phyloP scores from a whole-genome alignment of 78 protist genomes.

The Planoprotostelium fungivorum region DNA sequence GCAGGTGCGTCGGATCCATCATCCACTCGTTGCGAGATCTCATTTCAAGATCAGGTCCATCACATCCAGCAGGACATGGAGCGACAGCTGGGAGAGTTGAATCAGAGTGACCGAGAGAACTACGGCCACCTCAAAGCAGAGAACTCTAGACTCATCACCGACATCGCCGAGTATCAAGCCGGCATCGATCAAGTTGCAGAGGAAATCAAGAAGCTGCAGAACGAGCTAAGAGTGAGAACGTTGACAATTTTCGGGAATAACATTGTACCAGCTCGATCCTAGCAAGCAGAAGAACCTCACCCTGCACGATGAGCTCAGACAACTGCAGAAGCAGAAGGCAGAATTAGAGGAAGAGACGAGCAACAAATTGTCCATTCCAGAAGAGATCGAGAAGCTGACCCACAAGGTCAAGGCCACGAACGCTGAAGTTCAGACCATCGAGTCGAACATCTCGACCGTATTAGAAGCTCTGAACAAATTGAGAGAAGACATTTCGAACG shows the following conservation, averaged over 20 bases:
- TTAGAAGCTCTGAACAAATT: not conserved
- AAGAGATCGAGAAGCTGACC: not conserved
- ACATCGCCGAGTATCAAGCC: not conserved
- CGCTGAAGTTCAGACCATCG: not conserved
- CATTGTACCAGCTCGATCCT: not conserved
- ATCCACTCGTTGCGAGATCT: not conserved
- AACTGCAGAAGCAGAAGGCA: not conserved
- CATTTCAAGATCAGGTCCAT: not conserved
- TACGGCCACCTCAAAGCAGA: not conserved
- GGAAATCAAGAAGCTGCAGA: not conserved
- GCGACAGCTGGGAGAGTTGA: not conserved
- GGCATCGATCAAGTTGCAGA: not conserved
- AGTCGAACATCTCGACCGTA: not conserved
- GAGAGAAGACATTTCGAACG: not conserved
- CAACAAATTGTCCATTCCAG: not conserved
- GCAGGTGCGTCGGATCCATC: not conserved
- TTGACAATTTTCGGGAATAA: not conserved
- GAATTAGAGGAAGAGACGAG: not conserved
- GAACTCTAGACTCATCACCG: not conserved
- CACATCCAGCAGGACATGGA: not conserved
- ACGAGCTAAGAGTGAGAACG: not conserved
- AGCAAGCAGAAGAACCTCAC: not conserved
- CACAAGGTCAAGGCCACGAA: not conserved
- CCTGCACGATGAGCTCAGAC: not conserved
- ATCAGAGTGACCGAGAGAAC: not conserved